Conservation (phyloP, 2,329 filamentous ascomycete species). For the Pseudogymnoascus sp. region DNA sequence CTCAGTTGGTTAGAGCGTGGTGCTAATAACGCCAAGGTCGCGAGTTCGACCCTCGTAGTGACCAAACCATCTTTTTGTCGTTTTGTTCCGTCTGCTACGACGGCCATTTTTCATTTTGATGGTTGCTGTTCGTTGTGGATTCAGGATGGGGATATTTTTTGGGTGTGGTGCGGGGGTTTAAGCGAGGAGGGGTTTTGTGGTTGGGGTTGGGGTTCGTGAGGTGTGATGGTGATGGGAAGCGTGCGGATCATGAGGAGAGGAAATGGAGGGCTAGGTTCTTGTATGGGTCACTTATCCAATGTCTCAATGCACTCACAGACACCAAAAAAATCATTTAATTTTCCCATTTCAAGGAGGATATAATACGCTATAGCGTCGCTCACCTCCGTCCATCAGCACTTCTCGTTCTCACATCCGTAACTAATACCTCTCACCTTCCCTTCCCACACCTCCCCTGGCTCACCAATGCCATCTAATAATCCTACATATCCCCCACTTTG, state of each 20-base stretch:
- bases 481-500: not conserved
- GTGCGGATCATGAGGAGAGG: not conserved
- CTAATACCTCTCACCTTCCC: not conserved
- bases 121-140: not conserved
- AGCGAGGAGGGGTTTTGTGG: not conserved
- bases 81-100: not conserved
- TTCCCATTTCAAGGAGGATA: not conserved
- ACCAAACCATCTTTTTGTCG: not conserved
- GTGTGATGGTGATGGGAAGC: not conserved
- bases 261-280: not conserved
- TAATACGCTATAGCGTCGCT: not conserved
- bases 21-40: constrained; percentile 1
- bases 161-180: not conserved
- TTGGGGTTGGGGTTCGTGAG: not conserved
- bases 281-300: not conserved
- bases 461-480: not conserved
- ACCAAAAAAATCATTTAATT: not conserved
- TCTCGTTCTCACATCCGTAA: not conserved
- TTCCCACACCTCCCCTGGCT: not conserved
- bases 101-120: not conserved
- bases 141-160: not conserved
- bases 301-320: not conserved
- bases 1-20: constrained; percentile 1
- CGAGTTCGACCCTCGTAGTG: not conserved
- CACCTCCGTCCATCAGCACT: not conserved